A percentile compares a stretch with the other conserved stretches of the same genome.
These are phyloP conservation scores for sorghum (Sorghum bicolor) DNA, from an alignment of 176 grass and related monocot species.

Conservation along the genomic window DNA sequence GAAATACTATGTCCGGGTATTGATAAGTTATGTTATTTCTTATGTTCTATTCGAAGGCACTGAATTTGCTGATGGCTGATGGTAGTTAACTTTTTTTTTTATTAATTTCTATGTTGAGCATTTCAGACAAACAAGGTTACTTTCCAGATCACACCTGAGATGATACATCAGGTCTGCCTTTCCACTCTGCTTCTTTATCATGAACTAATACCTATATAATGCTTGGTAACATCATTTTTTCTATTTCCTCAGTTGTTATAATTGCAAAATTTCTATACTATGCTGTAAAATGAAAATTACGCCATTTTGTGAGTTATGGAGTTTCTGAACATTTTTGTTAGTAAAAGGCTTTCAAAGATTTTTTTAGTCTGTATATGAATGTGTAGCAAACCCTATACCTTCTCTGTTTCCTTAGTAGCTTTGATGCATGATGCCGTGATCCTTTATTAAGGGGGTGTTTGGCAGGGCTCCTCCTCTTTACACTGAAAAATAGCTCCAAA, in stretches of 20 bases:
- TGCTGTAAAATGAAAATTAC: neutral
- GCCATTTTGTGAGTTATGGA: neutral
- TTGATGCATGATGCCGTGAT: neutral
- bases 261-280: neutral
- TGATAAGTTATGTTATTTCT: slow-evolving; percentile 19
- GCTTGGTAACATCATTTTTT: slow-evolving; percentile 3
- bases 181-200: neutral
- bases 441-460: neutral
- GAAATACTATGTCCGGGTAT: slow-evolving; percentile 15
- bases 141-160: slow-evolving; percentile 88
- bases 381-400: neutral
- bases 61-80: slow-evolving; percentile 17
- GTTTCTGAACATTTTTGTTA: neutral
- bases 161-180: slow-evolving; percentile 75
- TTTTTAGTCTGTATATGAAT: neutral
- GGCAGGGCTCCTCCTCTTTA: too few relatives aligned
- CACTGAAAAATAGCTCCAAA: too few relatives aligned
- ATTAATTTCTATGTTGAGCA: slow-evolving; percentile 26
- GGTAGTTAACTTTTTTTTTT: slow-evolving; percentile 10
- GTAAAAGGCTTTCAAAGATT: neutral
- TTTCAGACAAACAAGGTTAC: slow-evolving; percentile 94
- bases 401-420: neutral
- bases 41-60: slow-evolving; percentile 10
- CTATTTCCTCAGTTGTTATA: neutral
- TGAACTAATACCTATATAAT: neutral